phyloP scores from a whole-genome alignment of 495 filamentous ascomycete genomes.

The Podospora conica region DNA sequence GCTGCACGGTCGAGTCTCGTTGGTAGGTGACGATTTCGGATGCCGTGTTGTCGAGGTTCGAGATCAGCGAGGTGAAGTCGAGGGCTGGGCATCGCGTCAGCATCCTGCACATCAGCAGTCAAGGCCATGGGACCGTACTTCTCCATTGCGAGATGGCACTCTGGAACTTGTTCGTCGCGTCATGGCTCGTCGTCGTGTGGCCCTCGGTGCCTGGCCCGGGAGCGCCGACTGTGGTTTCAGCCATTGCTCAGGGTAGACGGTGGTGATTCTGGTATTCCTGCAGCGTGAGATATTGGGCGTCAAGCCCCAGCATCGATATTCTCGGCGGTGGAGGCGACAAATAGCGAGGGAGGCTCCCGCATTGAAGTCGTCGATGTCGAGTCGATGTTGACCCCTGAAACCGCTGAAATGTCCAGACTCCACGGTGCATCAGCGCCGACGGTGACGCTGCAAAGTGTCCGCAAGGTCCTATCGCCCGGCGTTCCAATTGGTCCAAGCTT shows the following conservation, averaged over 20 bases:
- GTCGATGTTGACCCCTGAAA: not conserved
- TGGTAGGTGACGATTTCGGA: conserved; percentile 91
- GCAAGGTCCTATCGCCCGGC: not conserved
- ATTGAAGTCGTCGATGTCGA: not conserved
- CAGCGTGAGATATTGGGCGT: not conserved
- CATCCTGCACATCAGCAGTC: conserved; percentile 3
- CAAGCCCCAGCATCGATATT: not conserved
- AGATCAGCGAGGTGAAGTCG: conserved; percentile 77
- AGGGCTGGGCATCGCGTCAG: conserved; percentile 54
- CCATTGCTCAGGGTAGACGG: conserved; percentile 21
- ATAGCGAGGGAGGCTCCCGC: not conserved
- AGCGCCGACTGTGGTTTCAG: conserved; percentile 21
- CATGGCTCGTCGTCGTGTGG: conserved; percentile 23
- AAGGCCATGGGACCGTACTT: conserved; percentile 49
- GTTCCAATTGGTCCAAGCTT: conserved; percentile 4
- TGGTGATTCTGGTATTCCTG: not conserved
- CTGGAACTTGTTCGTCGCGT: conserved; percentile 85
- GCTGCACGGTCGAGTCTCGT: conserved; percentile 82
- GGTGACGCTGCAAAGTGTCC: conserved; percentile 1
- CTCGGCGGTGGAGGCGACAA: not conserved
- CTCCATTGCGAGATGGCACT: conserved; percentile 93
- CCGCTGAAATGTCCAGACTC: not conserved
- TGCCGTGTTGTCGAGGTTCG: conserved; percentile 82
- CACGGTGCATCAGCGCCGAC: not conserved
- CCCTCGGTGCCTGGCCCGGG: conserved; percentile 12